Conservation (phyloP, 192 early-diverging fungal species). For the Gamsiella multidivaricata region DNA sequence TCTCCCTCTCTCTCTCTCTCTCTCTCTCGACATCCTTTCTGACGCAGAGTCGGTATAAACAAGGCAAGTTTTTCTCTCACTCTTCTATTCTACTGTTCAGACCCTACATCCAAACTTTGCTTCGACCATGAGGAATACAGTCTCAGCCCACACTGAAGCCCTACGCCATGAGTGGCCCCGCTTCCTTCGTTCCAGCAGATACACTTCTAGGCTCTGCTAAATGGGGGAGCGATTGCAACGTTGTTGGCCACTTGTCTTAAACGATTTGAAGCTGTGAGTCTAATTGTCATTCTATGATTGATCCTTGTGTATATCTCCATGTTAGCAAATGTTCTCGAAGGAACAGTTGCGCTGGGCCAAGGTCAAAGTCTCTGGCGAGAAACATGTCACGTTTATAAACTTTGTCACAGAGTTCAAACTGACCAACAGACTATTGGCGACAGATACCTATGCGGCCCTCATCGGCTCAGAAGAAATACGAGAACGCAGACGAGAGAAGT, state of each 20-base stretch:
- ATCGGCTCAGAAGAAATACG: constrained; percentile 12
- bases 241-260: too few relatives aligned
- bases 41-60: too few relatives aligned
- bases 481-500: constrained; percentile 9
- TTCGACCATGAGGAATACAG: too few relatives aligned
- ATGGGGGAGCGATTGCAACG: constrained; percentile 13
- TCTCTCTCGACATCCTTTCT: too few relatives aligned
- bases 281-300: neutral
- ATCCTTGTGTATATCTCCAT: too few relatives aligned
- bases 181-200: constrained; percentile 20
- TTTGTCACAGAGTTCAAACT: constrained; percentile 15
- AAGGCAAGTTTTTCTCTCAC: too few relatives aligned
- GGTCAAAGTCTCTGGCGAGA: neutral
- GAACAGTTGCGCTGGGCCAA: constrained; percentile 2
- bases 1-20: too few relatives aligned
- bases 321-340: neutral
- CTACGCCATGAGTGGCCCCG: neutral
- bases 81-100: too few relatives aligned
- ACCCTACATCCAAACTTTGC: too few relatives aligned
- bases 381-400: constrained; percentile 11
- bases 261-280: too few relatives aligned
- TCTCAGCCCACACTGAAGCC: too few relatives aligned
- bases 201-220: too few relatives aligned
- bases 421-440: neutral
- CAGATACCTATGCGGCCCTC: neutral